These are phyloP conservation scores for Crithidia acanthocephali DNA, from an alignment of 208 protist species.

Conservation along the genomic window DNA sequence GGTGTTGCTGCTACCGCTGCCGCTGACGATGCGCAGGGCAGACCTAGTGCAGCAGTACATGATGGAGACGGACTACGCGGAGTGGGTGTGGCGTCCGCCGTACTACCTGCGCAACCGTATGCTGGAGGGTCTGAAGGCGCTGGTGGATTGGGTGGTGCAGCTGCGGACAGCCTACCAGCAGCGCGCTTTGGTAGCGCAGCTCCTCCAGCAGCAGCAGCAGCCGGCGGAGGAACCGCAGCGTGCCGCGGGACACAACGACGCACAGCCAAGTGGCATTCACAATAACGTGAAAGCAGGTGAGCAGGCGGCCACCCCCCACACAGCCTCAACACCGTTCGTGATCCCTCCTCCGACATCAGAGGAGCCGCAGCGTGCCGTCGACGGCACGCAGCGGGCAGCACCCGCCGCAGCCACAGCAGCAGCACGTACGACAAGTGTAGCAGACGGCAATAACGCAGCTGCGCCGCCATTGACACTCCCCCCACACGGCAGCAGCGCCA, in stretches of 20 bases:
- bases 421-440: neutral
- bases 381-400: neutral
- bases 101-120: conserved; percentile 37
- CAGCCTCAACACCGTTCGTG: neutral
- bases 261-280: neutral
- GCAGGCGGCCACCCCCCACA: no score
- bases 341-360: neutral
- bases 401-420: neutral
- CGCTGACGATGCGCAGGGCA: conserved; percentile 47
- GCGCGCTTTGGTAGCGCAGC: conserved; percentile 14
- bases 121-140: conserved; percentile 16
- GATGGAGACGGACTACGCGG: conserved; percentile 49
- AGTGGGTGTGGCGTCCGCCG: conserved; percentile 64
- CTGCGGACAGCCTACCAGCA: conserved; percentile 29
- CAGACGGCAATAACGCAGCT: neutral
- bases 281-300: neutral
- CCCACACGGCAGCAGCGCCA: neutral
- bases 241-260: neutral
- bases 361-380: neutral
- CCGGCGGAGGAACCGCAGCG: conserved; percentile 16
- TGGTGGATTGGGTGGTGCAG: conserved; percentile 13
- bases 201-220: conserved; percentile 29
- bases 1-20: conserved; percentile 55
- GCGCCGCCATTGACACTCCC: neutral
- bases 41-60: conserved; percentile 54